These are phyloP conservation scores for Penicillium sp. DNA, from an alignment of 2,329 filamentous ascomycete species.

Conservation along the genomic window DNA sequence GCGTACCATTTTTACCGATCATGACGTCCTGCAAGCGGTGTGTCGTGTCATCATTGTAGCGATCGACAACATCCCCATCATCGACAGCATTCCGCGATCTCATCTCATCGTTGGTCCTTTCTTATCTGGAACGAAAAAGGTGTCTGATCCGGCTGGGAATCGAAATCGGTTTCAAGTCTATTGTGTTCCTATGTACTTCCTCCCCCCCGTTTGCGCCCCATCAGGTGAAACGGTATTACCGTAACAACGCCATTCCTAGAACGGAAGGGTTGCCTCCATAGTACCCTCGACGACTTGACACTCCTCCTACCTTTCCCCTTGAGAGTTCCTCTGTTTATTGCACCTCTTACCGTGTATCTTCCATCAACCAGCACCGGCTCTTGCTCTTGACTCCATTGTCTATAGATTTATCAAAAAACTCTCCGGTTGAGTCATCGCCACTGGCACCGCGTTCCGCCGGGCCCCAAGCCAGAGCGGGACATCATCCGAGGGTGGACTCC, in stretches of 20 bases:
- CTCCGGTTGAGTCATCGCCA: slow-evolving; percentile 27
- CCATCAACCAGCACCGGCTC: no score
- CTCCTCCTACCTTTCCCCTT: not conserved
- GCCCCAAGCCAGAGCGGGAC: slow-evolving; percentile 37
- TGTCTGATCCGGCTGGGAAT: no score
- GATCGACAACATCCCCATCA: slow-evolving; percentile 13
- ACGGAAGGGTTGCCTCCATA: slow-evolving; percentile 26
- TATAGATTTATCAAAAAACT: slow-evolving; percentile 10
- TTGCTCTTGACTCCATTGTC: not conserved
- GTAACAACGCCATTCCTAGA: slow-evolving; percentile 26
- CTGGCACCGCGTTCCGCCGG: slow-evolving; percentile 31
- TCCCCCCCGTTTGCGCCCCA: slow-evolving; percentile 6
- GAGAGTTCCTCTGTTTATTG: not conserved
- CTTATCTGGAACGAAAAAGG: no score
- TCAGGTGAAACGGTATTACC: slow-evolving; percentile 29
- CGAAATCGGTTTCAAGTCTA: not conserved
- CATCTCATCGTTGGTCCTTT: slow-evolving; percentile 1
- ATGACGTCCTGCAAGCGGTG: slow-evolving; percentile 31
- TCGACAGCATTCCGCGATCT: slow-evolving; percentile 7
- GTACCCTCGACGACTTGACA: slow-evolving; percentile 6
- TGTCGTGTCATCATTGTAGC: slow-evolving; percentile 22
- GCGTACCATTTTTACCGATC: slow-evolving; percentile 10
- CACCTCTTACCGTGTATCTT: not conserved
- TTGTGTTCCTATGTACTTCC: not conserved
- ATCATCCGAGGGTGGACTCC: slow-evolving; percentile 42